Evolutionary conservation across 2,329 filamentous ascomycete genomes (phyloP).

Genomic region (Elsinoe ampelina): DNA sequence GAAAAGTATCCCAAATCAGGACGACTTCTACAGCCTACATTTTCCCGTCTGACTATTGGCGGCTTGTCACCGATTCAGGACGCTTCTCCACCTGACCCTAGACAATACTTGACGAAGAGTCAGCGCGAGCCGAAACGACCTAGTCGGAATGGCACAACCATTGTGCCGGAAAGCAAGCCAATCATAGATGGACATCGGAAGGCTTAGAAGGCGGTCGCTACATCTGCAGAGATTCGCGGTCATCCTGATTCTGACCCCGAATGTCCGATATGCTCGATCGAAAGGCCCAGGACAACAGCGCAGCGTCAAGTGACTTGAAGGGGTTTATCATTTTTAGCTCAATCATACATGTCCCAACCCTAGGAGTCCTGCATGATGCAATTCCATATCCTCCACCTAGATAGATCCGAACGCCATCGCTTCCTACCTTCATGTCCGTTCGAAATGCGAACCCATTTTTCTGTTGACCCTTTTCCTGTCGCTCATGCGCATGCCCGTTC

Average conservation of each 20-base stretch:
- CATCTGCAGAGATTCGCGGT: constrained; percentile 13
- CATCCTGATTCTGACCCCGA: constrained; percentile 20
- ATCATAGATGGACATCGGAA: constrained; percentile 57
- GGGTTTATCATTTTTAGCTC: constrained; percentile 13
- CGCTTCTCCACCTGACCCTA: constrained; percentile 22
- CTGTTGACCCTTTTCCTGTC: constrained; percentile 5
- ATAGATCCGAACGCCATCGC: constrained; percentile 1
- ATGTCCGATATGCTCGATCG: constrained; percentile 22
- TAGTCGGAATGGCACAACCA: not conserved
- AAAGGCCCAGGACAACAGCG: constrained; percentile 17
- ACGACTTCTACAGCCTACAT: constrained; percentile 15
- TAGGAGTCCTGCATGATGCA: not conserved
- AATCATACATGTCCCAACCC: not conserved
- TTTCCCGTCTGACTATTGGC: constrained; percentile 15
- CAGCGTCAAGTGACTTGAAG: constrained; percentile 16
- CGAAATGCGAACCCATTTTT: not conserved
- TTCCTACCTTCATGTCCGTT: not conserved
- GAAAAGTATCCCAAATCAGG: constrained; percentile 18
- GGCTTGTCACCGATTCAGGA: constrained; percentile 24
- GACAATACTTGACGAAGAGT: not conserved
- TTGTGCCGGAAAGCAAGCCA: constrained; percentile 35
- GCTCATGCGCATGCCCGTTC: constrained; percentile 18
- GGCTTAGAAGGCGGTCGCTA: constrained; percentile 41
- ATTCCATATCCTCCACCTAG: not conserved
- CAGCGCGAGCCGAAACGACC: not conserved